Evolutionary conservation across 495 filamentous ascomycete species (phyloP).

Genomic region (Copromyces sp.): DNA sequence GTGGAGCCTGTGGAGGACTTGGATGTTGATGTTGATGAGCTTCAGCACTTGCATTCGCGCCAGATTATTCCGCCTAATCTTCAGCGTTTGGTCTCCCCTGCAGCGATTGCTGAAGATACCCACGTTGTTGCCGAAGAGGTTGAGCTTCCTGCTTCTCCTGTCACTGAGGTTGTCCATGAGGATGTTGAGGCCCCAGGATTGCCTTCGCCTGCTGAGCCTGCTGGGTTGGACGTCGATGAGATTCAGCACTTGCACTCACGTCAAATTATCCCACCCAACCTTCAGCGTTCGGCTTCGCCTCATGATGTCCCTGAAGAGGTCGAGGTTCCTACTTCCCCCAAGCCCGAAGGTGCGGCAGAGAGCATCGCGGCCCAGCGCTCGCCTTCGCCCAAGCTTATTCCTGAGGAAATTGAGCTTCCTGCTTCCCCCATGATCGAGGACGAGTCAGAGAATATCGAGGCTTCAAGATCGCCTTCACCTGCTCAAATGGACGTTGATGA

Average conservation of each 20-base stretch:
- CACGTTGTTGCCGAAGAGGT: neutral
- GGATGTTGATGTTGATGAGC: neutral
- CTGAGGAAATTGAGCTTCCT: no score
- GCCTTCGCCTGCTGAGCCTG: neutral
- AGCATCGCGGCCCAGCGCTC: no score
- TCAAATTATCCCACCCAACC: neutral
- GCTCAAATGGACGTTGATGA: neutral
- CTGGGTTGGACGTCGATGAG: neutral
- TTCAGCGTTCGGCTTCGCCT: neutral
- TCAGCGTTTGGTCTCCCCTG: neutral
- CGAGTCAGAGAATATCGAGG: neutral
- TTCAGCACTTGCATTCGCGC: neutral
- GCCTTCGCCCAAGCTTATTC: no score
- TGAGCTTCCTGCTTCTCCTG: neutral
- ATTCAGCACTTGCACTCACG: neutral
- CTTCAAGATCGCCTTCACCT: neutral
- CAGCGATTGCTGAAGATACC: neutral
- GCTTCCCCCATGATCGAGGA: neutral
- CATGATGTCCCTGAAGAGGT: neutral
- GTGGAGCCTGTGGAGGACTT: neutral
- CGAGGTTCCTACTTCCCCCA: neutral
- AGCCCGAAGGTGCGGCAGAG: no score
- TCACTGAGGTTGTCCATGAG: no score
- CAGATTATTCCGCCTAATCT: neutral
- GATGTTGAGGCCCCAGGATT: neutral